Percentiles rank a stretch among this genome's conserved stretches.
Conservation (phyloP, 208 protist species). For the Trichomonas vaginalis region DNA sequence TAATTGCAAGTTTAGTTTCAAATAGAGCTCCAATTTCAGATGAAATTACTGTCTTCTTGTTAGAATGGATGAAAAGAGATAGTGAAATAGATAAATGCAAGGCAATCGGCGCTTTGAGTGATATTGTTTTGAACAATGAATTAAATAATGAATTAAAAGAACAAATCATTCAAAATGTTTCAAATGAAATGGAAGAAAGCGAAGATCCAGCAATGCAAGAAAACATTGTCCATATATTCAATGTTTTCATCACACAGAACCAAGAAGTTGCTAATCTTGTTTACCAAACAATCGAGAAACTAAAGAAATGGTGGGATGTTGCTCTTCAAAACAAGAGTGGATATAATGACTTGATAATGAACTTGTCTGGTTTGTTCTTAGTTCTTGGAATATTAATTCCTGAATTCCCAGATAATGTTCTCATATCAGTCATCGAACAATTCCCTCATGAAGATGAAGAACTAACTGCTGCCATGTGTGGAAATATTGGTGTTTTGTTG, state of each 20-base stretch:
- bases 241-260: neutral
- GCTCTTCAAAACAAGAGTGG: neutral
- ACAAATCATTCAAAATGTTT: neutral
- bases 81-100: neutral
- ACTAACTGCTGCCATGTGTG: neutral
- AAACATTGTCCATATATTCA: constrained; percentile 10
- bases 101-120: neutral
- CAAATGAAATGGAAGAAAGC: neutral
- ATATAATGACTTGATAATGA: neutral
- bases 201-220: neutral
- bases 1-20: neutral
- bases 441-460: neutral
- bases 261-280: neutral
- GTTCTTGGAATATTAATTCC: neutral
- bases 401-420: neutral
- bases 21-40: neutral
- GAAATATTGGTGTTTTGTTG: neutral
- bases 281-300: neutral
- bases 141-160: neutral
- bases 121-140: neutral
- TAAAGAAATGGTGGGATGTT: neutral
- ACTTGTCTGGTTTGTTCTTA: neutral
- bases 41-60: neutral
- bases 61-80: neutral
- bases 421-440: neutral